Base-by-base conservation (phyloP, 495 filamentous ascomycete genomes). In the Tuber magnatum region DNA sequence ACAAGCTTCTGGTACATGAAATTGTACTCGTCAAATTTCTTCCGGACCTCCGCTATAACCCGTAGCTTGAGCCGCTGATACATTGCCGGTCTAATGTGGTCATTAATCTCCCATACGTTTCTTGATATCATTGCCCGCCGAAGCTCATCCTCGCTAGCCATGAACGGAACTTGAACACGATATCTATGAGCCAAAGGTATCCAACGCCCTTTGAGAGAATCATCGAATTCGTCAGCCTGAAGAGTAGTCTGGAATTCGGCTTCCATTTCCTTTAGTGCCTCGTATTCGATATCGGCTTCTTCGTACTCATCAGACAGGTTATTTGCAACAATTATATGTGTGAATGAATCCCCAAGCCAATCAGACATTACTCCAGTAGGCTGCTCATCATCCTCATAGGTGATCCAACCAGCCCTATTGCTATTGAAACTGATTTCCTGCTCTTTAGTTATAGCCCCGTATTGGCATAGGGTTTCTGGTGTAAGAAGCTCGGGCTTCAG, bases 211-310 rank as follows among this genome's bases (percentile, higher is more conserved):
- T 75, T 84, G 18, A 93, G 84, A 43, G 68, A 76, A 18, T 91
- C 90, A 70, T 84, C 84, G 38, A 89, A 88, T 20, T 90, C 89
- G 7, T 84, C 85, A 71, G 84, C 84, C 28, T 86, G 83, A 46
- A 86, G 78, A 12, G 71, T 80, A 7, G 83, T 71, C 16, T 83
- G 86, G 24, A 85, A 85, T 73, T 93, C 90, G 0, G 87, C 88
- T 77, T 93, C 91, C 8, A 91, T 80, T 71, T 92, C 90, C 76
- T 87, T 86, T 0, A 92, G 81, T 75, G 89, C 85, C 80, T 93
- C 91, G 65, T 87, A 88, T 44, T 91, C 91, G 9, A 90, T 84
- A 70, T 93, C 91, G 5, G 83, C 83, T 44, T 92, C 90, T 80
- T 92, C 91, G 39, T 87, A 85, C 18, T 85, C 85, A 51, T 87